Conservation (phyloP, 495 filamentous ascomycete species). For the Lophiotrema nucula region DNA sequence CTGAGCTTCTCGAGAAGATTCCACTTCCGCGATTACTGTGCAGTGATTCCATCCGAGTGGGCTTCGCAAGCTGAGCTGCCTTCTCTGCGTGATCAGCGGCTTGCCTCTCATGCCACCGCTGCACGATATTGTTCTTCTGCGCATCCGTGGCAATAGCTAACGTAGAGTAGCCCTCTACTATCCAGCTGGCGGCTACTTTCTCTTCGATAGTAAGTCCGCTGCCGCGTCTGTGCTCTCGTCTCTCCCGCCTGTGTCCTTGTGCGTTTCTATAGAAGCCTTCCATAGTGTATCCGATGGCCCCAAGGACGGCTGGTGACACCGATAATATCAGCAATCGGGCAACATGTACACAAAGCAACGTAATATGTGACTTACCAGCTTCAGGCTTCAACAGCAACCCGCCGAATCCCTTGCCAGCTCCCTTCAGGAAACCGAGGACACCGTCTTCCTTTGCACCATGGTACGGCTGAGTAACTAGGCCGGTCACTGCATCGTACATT, state of each 20-base stretch:
- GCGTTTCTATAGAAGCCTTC: conserved; percentile 67
- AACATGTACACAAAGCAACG: not conserved
- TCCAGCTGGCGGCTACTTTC: no score
- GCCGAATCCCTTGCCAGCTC: conserved; percentile 42
- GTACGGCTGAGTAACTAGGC: conserved; percentile 41
- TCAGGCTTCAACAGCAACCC: conserved; percentile 32
- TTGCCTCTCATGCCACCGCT: no score
- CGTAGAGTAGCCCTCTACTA: no score
- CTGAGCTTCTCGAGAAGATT: no score
- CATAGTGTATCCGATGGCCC: conserved; percentile 34
- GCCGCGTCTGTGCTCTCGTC: conserved; percentile 70
- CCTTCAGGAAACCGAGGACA: conserved; percentile 39
- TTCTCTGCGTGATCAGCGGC: no score
- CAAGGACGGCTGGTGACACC: conserved; percentile 15
- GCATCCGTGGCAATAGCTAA: no score
- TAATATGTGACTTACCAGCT: conserved; percentile 17
- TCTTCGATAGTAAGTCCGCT: no score
- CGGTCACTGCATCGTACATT: conserved; percentile 42
- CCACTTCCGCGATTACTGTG: no score
- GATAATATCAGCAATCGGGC: not conserved
- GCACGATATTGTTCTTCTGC: no score
- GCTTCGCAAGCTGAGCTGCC: no score
- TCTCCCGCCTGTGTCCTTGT: conserved; percentile 59
- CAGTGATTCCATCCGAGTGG: no score
- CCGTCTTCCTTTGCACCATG: conserved; percentile 44